Evolutionary conservation across 2,329 filamentous ascomycete genomes (phyloP).

Genomic region (Penicillium sclerotigenum): DNA sequence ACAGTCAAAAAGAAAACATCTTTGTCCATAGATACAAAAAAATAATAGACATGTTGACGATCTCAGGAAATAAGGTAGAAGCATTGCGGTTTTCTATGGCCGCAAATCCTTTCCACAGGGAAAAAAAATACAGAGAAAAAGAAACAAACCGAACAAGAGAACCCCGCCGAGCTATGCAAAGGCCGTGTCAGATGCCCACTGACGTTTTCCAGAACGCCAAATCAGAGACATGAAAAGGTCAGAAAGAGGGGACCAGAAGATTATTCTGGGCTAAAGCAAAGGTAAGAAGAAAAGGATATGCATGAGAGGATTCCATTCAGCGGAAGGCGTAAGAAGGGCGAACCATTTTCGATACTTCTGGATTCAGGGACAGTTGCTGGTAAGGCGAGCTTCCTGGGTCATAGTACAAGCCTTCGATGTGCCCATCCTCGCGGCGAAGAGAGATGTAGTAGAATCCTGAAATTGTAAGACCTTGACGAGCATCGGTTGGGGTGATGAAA

Average conservation of each 20-base stretch:
- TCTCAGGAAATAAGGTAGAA: background rate
- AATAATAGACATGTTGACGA: background rate
- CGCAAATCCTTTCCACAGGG: background rate
- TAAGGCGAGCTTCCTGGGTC: conserved; percentile 51
- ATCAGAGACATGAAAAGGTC: background rate
- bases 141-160: background rate
- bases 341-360: conserved; percentile 40
- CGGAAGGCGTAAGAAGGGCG: conserved; percentile 45
- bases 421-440: conserved; percentile 44
- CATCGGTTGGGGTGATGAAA: conserved; percentile 48
- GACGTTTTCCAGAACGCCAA: conserved; percentile 4
- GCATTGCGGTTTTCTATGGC: background rate
- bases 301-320: conserved; percentile 13
- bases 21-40: background rate
- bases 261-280: conserved; percentile 7
- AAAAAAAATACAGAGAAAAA: background rate
- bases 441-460: conserved; percentile 53
- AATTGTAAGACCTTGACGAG: conserved; percentile 48
- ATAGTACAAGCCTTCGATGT: conserved; percentile 50
- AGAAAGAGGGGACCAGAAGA: conserved; percentile 1
- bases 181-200: background rate
- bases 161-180: conserved; percentile 14
- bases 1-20: background rate
- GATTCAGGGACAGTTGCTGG: conserved; percentile 46
- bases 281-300: background rate